Percentiles rank a stretch among this genome's conserved stretches.
These are phyloP conservation scores for Camelina hispida DNA, from an alignment of 345 rosid species.

Conservation along the genomic window DNA sequence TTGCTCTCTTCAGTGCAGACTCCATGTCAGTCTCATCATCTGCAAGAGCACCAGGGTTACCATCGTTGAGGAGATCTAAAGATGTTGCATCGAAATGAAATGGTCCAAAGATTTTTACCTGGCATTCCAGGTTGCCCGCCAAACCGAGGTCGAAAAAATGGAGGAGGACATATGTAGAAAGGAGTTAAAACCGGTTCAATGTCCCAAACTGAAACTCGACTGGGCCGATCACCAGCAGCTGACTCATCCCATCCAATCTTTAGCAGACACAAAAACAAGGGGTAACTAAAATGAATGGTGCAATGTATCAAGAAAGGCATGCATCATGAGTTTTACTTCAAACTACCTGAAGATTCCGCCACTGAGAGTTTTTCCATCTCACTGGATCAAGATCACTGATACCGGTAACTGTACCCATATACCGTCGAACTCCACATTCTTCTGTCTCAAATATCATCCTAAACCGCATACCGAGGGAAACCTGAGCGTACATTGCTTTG, in stretches of 20 bases:
- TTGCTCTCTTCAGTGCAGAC: slow-evolving; percentile 74
- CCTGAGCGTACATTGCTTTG: slow-evolving; percentile 87
- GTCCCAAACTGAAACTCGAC: slow-evolving; percentile 93
- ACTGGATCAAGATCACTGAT: slow-evolving; percentile 85
- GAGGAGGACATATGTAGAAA: slow-evolving; percentile 90
- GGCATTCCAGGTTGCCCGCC: slow-evolving; percentile 86
- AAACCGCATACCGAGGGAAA: slow-evolving; percentile 93
- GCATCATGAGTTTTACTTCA: slow-evolving; percentile 16
- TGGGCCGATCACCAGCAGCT: slow-evolving; percentile 81
- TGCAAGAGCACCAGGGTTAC: slow-evolving; percentile 39
- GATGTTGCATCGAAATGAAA: slow-evolving; percentile 15
- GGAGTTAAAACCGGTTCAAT: slow-evolving; percentile 95
- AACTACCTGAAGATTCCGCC: slow-evolving; percentile 98
- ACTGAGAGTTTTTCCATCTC: slow-evolving; percentile 93
- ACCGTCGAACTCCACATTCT: slow-evolving; percentile 94
- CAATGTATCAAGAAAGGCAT: slow-evolving; percentile 11
- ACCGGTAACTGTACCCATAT: slow-evolving; percentile 95
- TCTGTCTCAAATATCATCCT: slow-evolving; percentile 99
- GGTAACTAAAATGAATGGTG: slow-evolving; percentile 24
- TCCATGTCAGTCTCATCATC: slow-evolving; percentile 85
- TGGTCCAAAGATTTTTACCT: slow-evolving; percentile 48
- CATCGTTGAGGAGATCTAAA: slow-evolving; percentile 9
- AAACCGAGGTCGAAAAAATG: slow-evolving; percentile 82
- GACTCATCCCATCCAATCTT: slow-evolving; percentile 99
- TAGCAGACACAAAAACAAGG: background rate